These are phyloP conservation scores for Hemileia vastatrix DNA, from an alignment of 1,284 basidiomycete species.

Conservation along the genomic window DNA sequence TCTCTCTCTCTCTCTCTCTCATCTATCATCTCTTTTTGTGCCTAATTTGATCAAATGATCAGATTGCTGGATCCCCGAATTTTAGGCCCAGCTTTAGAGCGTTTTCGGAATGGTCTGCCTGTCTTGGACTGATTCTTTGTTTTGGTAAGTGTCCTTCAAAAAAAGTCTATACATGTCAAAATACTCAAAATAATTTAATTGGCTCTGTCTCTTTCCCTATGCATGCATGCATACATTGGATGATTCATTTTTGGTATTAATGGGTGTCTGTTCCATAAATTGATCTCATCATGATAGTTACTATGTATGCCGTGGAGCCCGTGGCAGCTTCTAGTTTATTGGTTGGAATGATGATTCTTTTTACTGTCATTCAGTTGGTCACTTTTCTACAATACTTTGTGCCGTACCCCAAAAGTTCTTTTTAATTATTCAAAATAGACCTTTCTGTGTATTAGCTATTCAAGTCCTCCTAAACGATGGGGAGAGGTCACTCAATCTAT, in stretches of 20 bases:
- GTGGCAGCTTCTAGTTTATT: conserved; percentile 15
- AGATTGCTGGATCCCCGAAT: conserved; percentile 20
- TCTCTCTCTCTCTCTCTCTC: not conserved
- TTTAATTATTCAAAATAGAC: not conserved
- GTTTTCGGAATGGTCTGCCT: conserved; percentile 21
- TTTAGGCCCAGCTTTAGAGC: conserved; percentile 21
- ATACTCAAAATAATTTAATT: too few relatives aligned
- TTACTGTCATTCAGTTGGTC: conserved; percentile 17
- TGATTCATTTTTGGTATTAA: too few relatives aligned
- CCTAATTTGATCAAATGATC: not conserved
- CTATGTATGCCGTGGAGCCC: conserved; percentile 16
- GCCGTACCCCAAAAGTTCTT: not conserved
- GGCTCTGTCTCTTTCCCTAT: too few relatives aligned
- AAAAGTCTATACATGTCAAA: too few relatives aligned
- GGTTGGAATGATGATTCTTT: conserved; percentile 16
- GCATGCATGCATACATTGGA: too few relatives aligned
- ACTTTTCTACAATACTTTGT: not conserved
- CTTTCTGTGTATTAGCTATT: conserved; percentile 4
- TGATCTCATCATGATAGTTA: too few relatives aligned
- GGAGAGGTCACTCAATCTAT: conserved; percentile 20
- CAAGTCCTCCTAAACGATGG: conserved; percentile 20
- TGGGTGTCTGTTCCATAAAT: too few relatives aligned
- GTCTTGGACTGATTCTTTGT: conserved; percentile 5
- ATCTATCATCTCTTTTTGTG: not conserved
- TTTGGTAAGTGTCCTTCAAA: not conserved